These are phyloP conservation scores for Nemania diffusa DNA, from an alignment of 2,329 filamentous ascomycete species.

Conservation along the genomic window DNA sequence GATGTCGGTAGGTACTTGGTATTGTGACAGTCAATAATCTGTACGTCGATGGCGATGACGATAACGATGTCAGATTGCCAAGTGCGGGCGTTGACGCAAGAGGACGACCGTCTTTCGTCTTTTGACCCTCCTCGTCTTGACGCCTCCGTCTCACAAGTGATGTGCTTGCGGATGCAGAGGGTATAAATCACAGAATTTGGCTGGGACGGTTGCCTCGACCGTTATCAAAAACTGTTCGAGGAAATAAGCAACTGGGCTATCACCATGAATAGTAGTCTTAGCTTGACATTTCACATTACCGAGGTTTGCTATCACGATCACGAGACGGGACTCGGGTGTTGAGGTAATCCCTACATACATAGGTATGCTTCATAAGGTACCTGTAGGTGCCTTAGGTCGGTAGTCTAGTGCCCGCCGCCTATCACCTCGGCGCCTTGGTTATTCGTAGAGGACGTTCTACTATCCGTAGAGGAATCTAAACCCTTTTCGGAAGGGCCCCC, in stretches of 20 bases:
- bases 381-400: background rate
- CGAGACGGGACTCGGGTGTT: background rate
- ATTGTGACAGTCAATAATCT: background rate
- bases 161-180: background rate
- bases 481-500: no score
- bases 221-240: background rate
- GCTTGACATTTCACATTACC: background rate
- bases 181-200: background rate
- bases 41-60: no score
- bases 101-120: slow-evolving; percentile 9
- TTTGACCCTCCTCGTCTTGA: background rate
- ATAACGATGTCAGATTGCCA: no score
- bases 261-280: background rate
- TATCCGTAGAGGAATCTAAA: no score
- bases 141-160: background rate
- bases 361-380: background rate
- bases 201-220: background rate
- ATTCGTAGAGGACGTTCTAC: no score
- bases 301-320: background rate
- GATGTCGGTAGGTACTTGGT: no score
- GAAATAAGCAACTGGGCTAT: background rate
- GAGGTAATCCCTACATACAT: no score
- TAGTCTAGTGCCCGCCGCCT: no score
- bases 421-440: no score
- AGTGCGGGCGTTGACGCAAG: slow-evolving; percentile 24